Evolutionary conservation across 2,329 filamentous ascomycete genomes (phyloP).

Genomic region (Coniochaeta hoffmannii): DNA sequence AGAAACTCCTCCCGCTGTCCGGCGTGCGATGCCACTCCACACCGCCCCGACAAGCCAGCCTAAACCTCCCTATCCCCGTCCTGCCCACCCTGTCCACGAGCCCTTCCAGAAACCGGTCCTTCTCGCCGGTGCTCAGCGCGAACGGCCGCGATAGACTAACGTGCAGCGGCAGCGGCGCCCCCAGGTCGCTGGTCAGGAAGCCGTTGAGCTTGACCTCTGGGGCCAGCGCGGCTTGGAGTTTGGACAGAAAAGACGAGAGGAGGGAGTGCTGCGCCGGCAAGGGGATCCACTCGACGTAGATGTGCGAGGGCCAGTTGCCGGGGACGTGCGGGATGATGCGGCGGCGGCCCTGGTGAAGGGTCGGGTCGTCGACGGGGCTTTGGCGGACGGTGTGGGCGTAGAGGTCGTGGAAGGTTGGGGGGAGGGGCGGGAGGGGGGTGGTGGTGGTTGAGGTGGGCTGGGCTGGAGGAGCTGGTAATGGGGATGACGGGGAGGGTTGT

Average conservation of each 20-base stretch:
- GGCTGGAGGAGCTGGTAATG: background rate
- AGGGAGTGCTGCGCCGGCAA: constrained; percentile 34
- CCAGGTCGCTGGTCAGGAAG: constrained; percentile 71
- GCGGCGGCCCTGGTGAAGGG: constrained; percentile 77
- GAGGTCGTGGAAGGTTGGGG: constrained; percentile 75
- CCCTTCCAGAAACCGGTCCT: constrained; percentile 53
- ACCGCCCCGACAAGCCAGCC: constrained; percentile 13
- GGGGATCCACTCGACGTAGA: constrained; percentile 83
- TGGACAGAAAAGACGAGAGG: constrained; percentile 35
- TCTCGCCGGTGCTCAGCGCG: constrained; percentile 63
- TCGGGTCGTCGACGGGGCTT: constrained; percentile 73
- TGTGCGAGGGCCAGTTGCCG: constrained; percentile 87
- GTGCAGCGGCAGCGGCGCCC: constrained; percentile 73
- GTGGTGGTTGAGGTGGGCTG: background rate
- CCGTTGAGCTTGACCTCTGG: constrained; percentile 43
- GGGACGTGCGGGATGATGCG: constrained; percentile 75
- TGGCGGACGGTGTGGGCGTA: constrained; percentile 77
- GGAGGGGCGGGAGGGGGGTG: constrained; percentile 60
- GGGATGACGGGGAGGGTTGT: background rate
- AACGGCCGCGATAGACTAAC: constrained; percentile 84
- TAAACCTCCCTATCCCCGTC: constrained; percentile 16
- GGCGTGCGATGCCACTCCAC: constrained; percentile 45
- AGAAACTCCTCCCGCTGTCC: constrained; percentile 68
- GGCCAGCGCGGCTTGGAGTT: constrained; percentile 24
- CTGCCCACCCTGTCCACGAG: background rate